A percentile compares a stretch with the other conserved stretches of the same genome.
Evolutionary conservation across 225 moss, liverwort and hornwort species (phyloP).

Genomic region (Ulota crispa): DNA sequence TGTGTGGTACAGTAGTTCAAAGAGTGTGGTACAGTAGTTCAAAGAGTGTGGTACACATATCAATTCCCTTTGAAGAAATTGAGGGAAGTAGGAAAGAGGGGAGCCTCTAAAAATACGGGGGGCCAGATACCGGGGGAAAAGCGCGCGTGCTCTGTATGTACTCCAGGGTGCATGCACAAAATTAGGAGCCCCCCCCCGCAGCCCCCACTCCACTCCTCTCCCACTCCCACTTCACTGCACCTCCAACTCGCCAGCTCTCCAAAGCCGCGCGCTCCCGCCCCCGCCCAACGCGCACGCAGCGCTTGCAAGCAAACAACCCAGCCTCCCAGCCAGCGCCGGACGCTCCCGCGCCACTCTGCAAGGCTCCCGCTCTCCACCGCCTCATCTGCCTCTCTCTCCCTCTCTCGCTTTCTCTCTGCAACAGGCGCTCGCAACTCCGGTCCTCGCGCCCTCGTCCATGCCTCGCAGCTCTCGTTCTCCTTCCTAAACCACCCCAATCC

Average conservation of each 20-base stretch:
- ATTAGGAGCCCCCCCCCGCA: neutral
- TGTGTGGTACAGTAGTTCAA: too few relatives aligned
- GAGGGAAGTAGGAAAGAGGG: too few relatives aligned
- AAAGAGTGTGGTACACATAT: too few relatives aligned
- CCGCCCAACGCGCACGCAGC: neutral
- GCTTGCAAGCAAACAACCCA: too few relatives aligned
- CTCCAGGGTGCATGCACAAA: conserved; percentile 14
- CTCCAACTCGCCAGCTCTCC: neutral
- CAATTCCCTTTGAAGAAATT: too few relatives aligned
- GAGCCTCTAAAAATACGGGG: neutral
- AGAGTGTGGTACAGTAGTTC: too few relatives aligned
- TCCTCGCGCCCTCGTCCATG: too few relatives aligned
- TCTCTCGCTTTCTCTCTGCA: neutral
- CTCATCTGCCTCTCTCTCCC: neutral
- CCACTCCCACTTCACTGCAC: neutral
- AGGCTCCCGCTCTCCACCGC: neutral
- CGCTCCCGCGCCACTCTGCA: neutral
- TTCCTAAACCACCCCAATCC: too few relatives aligned
- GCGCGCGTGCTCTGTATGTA: neutral
- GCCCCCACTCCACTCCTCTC: neutral
- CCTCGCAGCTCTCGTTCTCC: too few relatives aligned
- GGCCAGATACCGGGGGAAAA: neutral
- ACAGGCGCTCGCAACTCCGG: too few relatives aligned
- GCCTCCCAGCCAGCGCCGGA: too few relatives aligned
- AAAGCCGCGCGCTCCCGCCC: neutral